Percentiles rank a stretch among this genome's conserved stretches.
Evolutionary conservation across 139 green algal species (phyloP).

Genomic region (Limnomonas spitsbergensis): DNA sequence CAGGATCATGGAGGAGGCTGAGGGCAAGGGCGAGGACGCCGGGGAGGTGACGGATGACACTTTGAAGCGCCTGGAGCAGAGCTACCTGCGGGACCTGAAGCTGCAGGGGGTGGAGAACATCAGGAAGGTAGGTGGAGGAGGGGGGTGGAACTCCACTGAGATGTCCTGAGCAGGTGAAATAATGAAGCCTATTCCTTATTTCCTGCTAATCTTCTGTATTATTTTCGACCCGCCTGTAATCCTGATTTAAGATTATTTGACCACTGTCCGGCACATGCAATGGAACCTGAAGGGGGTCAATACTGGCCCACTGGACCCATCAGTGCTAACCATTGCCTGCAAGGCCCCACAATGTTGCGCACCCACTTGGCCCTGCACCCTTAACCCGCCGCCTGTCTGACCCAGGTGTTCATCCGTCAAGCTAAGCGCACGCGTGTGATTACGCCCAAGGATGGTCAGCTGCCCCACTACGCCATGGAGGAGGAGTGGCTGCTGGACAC

Average conservation of each 20-base stretch:
- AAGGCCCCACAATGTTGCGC: too few relatives aligned
- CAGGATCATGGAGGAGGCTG: slow-evolving; percentile 6
- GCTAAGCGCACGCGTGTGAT: slow-evolving; percentile 55
- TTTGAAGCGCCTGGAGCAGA: slow-evolving; percentile 41
- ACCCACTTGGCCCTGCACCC: too few relatives aligned
- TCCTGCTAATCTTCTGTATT: not conserved
- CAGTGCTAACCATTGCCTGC: too few relatives aligned
- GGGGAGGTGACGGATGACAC: slow-evolving; percentile 54
- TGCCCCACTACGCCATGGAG: slow-evolving; percentile 55
- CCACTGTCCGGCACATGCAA: too few relatives aligned
- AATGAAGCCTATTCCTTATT: not conserved
- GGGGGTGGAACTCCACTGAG: too few relatives aligned
- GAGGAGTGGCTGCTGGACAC: slow-evolving; percentile 98
- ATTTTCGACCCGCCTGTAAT: not conserved
- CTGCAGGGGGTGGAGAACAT: slow-evolving; percentile 80
- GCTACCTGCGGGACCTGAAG: slow-evolving; percentile 62
- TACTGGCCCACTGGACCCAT: too few relatives aligned
- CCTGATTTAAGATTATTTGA: too few relatives aligned
- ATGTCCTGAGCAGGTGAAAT: too few relatives aligned
- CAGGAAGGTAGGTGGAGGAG: slow-evolving; percentile 69
- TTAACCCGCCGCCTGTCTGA: too few relatives aligned
- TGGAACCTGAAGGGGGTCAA: too few relatives aligned
- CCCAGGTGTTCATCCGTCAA: slow-evolving; percentile 84
- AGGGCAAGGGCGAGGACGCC: slow-evolving; percentile 19
- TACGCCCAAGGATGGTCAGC: not conserved